Conservation (phyloP, 345 rosid genomes). For the Salix suchowensis region DNA sequence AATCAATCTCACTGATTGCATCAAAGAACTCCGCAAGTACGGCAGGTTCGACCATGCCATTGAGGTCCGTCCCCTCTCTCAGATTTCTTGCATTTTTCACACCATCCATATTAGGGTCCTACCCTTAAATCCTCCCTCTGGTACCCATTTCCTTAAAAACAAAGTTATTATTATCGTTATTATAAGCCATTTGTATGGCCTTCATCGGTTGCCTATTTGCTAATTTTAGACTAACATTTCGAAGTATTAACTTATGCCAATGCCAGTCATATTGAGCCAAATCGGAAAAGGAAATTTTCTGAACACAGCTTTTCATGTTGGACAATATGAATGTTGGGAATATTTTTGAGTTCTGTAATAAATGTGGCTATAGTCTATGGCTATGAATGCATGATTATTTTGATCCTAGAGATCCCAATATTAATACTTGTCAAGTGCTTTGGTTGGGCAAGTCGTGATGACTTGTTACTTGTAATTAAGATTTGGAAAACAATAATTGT, state of each 20-base stretch:
- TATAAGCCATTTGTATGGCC: too few relatives aligned
- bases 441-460: neutral
- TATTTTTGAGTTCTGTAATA: neutral
- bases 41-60: slow-evolving; percentile 51
- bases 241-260: neutral
- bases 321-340: neutral
- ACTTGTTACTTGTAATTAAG: neutral
- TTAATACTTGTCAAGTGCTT: neutral
- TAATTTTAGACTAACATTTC: neutral
- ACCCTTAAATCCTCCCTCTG: too few relatives aligned
- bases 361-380: neutral
- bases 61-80: slow-evolving; percentile 40
- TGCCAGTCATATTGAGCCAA: neutral
- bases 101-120: too few relatives aligned
- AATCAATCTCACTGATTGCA: slow-evolving; percentile 34
- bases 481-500: neutral
- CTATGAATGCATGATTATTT: neutral
- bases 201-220: too few relatives aligned
- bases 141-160: too few relatives aligned
- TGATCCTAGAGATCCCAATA: neutral
- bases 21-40: slow-evolving; percentile 55
- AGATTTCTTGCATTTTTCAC: neutral
- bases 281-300: neutral
- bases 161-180: too few relatives aligned
- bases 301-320: neutral